Base-by-base conservation (phyloP, 2,329 filamentous ascomycete species). In the Aspergillus candidus region DNA sequence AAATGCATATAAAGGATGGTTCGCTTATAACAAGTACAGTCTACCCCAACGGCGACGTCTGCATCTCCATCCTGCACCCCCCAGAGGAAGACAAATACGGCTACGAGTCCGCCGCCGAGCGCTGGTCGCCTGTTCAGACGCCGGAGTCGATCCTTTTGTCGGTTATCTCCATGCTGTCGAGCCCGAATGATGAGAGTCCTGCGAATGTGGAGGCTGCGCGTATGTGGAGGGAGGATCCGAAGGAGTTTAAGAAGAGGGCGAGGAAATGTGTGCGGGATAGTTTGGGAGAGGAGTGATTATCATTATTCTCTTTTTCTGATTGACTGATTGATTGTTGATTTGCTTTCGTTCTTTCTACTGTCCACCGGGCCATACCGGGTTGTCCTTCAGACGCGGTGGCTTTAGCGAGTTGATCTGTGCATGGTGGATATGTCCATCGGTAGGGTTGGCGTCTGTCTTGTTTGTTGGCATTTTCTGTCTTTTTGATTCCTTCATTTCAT, bases 51-150 rank as follows among this genome's bases (percentile, higher is more conserved):
- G 93, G 93, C 59, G 81, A 84, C 53, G 87, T 98, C 46, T 98
- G 93, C 76, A 97, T 98, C 66, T 94, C 87, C 35, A 98, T 98
- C 70, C 77, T 98, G 34, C 93, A 98, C 67, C 87, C 91, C 11
- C 91, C 93, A 4, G 90, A 88, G 70, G 90, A 96, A 61, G 93
- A 98, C 63, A 83, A 87, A 62, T 93, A 86, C 68, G 91, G 91
- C 41, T 98, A 98, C 72, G 93, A 98, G 69, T 79, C 79, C 18
- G 90, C 89, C 12, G 77, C 81, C 27, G 93, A 98, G 75, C 82
- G 93, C 48, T 98, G 93, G 93, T 86, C 80, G 47, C 93, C 93
- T 22, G 91, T 97, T 2, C 93, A 97, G 69, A 90, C 86, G 11
- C 90, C 91, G 41, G 91, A 96, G 75, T 94, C 89, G 15, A 97